A percentile compares a stretch with the other conserved stretches of the same genome.
phyloP scores from a whole-genome alignment of 257 asterid species.

The Solanum pennellii region DNA sequence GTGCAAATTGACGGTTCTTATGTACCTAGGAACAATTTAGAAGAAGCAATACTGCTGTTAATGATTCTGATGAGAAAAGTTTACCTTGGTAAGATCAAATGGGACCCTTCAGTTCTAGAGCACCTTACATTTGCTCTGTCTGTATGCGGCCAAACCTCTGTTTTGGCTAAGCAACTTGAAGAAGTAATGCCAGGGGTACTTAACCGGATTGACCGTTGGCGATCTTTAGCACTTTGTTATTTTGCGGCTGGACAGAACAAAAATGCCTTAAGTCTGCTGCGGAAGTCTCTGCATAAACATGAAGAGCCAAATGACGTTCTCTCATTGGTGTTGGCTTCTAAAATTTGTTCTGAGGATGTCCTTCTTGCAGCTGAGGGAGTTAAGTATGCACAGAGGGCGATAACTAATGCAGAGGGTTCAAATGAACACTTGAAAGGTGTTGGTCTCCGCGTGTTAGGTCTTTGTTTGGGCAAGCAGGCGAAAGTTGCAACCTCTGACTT shows the following conservation, averaged over 20 bases:
- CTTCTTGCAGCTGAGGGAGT: conserved; percentile 87
- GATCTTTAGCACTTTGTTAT: conserved; percentile 67
- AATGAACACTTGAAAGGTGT: conserved; percentile 70
- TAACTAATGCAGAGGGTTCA: conserved; percentile 39
- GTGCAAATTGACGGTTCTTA: conserved; percentile 80
- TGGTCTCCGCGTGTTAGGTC: conserved; percentile 76
- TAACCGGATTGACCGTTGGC: conserved; percentile 80
- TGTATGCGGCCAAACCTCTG: conserved; percentile 71
- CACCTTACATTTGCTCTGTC: conserved; percentile 88
- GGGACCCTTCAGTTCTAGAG: conserved; percentile 87
- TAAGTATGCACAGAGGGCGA: conserved; percentile 64
- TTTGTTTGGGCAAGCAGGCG: conserved; percentile 85
- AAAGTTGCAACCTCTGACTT: conserved; percentile 73
- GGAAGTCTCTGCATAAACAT: conserved; percentile 58
- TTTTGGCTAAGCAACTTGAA: conserved; percentile 79
- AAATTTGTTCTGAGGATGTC: conserved; percentile 67
- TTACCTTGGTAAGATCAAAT: conserved; percentile 64
- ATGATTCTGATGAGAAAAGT: conserved; percentile 93
- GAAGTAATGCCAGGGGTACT: conserved; percentile 80
- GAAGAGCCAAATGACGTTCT: conserved; percentile 81
- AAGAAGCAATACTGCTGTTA: conserved; percentile 86
- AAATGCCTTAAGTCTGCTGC: conserved; percentile 64
- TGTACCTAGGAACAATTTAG: conserved; percentile 81
- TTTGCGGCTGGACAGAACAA: conserved; percentile 57
- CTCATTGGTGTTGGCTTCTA: conserved; percentile 74